These are phyloP conservation scores for Aspergillus costaricaensis DNA, from an alignment of 2,329 filamentous ascomycete genomes.

Conservation along the genomic window DNA sequence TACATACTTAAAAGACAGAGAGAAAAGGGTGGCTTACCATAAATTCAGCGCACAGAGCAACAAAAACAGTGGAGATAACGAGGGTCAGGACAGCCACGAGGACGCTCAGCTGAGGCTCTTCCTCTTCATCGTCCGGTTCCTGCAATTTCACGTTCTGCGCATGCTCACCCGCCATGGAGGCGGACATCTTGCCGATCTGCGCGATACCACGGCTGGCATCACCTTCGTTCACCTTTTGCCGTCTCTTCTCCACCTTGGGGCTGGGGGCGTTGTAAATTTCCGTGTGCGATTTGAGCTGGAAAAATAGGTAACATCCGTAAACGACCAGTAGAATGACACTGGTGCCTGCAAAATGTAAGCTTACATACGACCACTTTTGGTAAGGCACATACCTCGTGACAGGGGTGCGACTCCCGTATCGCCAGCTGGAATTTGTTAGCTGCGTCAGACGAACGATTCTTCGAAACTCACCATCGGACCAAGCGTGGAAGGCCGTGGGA, in stretches of 20 bases:
- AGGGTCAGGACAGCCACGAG: conserved; percentile 72
- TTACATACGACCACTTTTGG: neutral
- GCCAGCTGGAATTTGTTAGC: conserved; percentile 26
- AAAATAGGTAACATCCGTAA: conserved; percentile 81
- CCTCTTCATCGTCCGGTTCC: conserved; percentile 67
- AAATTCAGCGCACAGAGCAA: conserved; percentile 73
- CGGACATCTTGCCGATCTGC: conserved; percentile 55
- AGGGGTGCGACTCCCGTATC: conserved; percentile 29
- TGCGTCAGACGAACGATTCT: neutral
- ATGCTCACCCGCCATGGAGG: conserved; percentile 52
- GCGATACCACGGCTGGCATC: conserved; percentile 54
- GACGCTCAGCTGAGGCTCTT: conserved; percentile 73
- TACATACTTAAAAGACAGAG: neutral
- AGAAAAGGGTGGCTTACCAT: conserved; percentile 48
- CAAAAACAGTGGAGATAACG: conserved; percentile 70
- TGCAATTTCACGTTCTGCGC: conserved; percentile 51
- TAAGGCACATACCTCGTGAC: conserved; percentile 32
- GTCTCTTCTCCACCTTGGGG: conserved; percentile 69
- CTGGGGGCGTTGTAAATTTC: conserved; percentile 77
- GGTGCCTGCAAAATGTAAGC: conserved; percentile 38
- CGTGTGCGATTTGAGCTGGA: conserved; percentile 85
- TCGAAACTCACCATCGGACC: conserved; percentile 41
- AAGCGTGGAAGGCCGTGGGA: conserved; percentile 78
- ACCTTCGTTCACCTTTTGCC: conserved; percentile 51
- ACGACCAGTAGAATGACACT: conserved; percentile 81